Evolutionary conservation across 108 stramenopile genomes (phyloP).

Genomic region (Chaetoceros muelleri): DNA sequence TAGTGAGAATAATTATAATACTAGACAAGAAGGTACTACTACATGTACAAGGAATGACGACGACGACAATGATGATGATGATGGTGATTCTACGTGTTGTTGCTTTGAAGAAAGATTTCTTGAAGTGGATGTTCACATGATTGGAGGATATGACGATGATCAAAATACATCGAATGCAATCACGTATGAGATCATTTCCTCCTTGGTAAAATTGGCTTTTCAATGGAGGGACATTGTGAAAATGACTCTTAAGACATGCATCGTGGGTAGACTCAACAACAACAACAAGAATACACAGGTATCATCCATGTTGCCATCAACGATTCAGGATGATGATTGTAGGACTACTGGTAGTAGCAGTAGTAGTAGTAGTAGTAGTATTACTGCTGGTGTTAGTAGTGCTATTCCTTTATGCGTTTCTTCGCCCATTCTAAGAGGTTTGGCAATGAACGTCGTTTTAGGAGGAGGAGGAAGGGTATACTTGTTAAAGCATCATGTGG

Average conservation of each 20-base stretch:
- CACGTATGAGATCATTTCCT: conserved; percentile 37
- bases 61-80: conserved; percentile 1
- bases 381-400: too few relatives aligned
- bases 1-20: conserved; percentile 6
- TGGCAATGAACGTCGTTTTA: conserved; percentile 36
- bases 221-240: conserved; percentile 17
- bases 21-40: background rate
- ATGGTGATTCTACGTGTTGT: too few relatives aligned
- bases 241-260: conserved; percentile 59
- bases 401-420: too few relatives aligned
- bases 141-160: conserved; percentile 69
- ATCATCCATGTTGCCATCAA: too few relatives aligned
- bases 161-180: conserved; percentile 34
- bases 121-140: conserved; percentile 56
- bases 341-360: too few relatives aligned
- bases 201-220: conserved; percentile 38
- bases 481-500: conserved; percentile 40
- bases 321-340: too few relatives aligned
- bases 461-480: too few relatives aligned
- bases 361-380: too few relatives aligned
- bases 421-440: conserved; percentile 60
- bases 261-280: conserved; percentile 18
- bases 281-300: conserved; percentile 39
- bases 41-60: background rate
- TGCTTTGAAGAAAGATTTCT: too few relatives aligned